Conservation (phyloP, 2,329 filamentous ascomycete species). For the Hypoxylon sp. region DNA sequence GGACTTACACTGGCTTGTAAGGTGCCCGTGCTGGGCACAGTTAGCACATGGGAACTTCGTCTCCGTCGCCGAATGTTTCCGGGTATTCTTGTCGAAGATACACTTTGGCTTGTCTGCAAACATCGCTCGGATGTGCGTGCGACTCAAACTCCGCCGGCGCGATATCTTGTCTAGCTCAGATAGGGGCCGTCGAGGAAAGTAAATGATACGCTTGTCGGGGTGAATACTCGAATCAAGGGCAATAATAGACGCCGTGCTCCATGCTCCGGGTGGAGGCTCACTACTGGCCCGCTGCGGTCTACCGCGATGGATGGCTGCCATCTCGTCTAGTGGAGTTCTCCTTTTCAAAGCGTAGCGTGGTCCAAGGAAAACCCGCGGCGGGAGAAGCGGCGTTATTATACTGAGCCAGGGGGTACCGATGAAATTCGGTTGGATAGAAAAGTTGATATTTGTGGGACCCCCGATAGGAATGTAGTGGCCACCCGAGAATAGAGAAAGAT, state of each 20-base stretch:
- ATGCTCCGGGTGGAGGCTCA: slow-evolving; percentile 32
- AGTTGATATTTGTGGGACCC: slow-evolving; percentile 55
- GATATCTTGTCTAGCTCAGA: slow-evolving; percentile 50
- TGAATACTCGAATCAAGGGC: not conserved
- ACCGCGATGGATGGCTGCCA: slow-evolving; percentile 13
- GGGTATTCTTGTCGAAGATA: slow-evolving; percentile 15
- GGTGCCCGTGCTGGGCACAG: slow-evolving; percentile 48
- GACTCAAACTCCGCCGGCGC: slow-evolving; percentile 53
- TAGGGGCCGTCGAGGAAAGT: slow-evolving; percentile 46
- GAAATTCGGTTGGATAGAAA: slow-evolving; percentile 39
- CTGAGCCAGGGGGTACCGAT: slow-evolving; percentile 10
- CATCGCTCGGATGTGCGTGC: slow-evolving; percentile 53
- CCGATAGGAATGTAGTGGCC: slow-evolving; percentile 52
- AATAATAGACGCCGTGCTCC: slow-evolving; percentile 28
- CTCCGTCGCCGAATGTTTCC: not conserved
- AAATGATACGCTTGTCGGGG: slow-evolving; percentile 27
- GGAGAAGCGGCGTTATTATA: not conserved
- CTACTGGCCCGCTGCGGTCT: slow-evolving; percentile 37
- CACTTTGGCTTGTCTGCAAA: slow-evolving; percentile 48
- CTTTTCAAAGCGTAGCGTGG: not conserved
- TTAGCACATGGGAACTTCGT: slow-evolving; percentile 46
- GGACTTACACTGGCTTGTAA: slow-evolving; percentile 42
- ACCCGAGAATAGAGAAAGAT: slow-evolving; percentile 42
- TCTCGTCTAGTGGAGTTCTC: not conserved
- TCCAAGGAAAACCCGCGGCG: not conserved